Base-by-base conservation (phyloP, 257 asterid genomes). In the Marsdenia floribunda region DNA sequence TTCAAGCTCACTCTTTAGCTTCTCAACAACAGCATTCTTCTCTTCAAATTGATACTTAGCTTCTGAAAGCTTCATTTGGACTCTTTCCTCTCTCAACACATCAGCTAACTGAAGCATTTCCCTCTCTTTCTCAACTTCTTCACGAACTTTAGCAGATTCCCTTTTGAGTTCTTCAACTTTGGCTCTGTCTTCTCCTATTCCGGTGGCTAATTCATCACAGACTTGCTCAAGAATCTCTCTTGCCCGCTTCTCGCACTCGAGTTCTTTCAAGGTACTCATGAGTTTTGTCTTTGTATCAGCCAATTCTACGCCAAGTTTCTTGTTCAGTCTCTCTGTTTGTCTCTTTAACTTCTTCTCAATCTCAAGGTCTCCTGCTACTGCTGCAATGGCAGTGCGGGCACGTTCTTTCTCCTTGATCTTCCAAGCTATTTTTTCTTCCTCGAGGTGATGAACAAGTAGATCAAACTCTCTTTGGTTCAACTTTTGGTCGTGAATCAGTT, bases 41-140 rank as follows among this genome's bases (percentile, higher is more conserved):
- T 96, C 99, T 88, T 96, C 99, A 7, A 93, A 93, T 26, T 92
- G 91, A 77, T 90, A 88, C 89, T 83, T 96, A 10, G 99, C 99
- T 79, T 96, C 99, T 0, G 84, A 82, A 15, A 96, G 94, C 88
- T 96, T 96, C 98, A 93, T 96, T 76, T 91, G 98, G 49, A 93
- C 98, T 81, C 99, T 78, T 63, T 96, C 99, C 86, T 96, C 99
- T n/a, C 99, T 88, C 33, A 93, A 64, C 12, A 90, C 84, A 81
- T 96, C 97, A 0, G 97, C 98, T 19, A 96, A 57, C 71, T 93
- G 99, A 79, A 96, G 94, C 98, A 91, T 93, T 86, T 96, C 98
- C 79, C 98, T 84, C 81, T 96, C 99, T 70, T 88, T 95, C 65
- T 95, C 99, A 33, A 95, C 83, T 70, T 92, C 98, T 54, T 90